Evolutionary conservation across 2,329 filamentous ascomycete species (phyloP).

Genomic region (Stenocarpella maydis): DNA sequence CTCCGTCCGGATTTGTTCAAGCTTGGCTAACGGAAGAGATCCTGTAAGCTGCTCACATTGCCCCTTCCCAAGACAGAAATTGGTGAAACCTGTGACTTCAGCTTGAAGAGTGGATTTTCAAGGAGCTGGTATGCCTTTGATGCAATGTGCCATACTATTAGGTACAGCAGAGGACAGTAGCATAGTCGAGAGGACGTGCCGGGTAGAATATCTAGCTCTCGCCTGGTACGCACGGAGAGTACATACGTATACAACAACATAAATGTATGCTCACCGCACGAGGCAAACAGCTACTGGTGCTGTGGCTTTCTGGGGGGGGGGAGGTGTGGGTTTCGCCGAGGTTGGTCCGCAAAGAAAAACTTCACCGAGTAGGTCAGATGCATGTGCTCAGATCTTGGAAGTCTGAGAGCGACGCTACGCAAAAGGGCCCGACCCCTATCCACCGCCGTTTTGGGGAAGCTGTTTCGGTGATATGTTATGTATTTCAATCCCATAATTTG

Average conservation of each 20-base stretch:
- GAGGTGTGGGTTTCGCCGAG: not conserved
- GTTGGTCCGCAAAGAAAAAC: not conserved
- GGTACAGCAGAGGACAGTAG: not conserved
- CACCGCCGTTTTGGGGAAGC: conserved; percentile 1
- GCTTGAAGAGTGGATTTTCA: not conserved
- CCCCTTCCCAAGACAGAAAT: not conserved
- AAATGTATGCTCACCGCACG: not conserved
- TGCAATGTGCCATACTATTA: too few relatives aligned
- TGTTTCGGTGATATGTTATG: not conserved
- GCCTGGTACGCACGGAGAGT: not conserved
- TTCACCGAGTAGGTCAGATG: not conserved
- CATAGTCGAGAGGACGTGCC: not conserved
- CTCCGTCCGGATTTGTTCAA: not conserved
- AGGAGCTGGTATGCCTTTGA: not conserved
- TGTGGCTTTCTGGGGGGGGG: not conserved
- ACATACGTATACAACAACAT: too few relatives aligned
- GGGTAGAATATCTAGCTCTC: not conserved
- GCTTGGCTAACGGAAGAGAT: not conserved
- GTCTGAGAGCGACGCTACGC: conserved; percentile 10
- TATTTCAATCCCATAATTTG: not conserved
- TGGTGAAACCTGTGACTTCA: not conserved
- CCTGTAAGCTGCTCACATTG: too few relatives aligned
- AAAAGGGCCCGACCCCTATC: not conserved
- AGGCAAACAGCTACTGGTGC: not conserved
- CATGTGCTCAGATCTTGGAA: not conserved